Base-by-base conservation (phyloP, 768 basidiomycete species). In the Wakefieldia striispora region DNA sequence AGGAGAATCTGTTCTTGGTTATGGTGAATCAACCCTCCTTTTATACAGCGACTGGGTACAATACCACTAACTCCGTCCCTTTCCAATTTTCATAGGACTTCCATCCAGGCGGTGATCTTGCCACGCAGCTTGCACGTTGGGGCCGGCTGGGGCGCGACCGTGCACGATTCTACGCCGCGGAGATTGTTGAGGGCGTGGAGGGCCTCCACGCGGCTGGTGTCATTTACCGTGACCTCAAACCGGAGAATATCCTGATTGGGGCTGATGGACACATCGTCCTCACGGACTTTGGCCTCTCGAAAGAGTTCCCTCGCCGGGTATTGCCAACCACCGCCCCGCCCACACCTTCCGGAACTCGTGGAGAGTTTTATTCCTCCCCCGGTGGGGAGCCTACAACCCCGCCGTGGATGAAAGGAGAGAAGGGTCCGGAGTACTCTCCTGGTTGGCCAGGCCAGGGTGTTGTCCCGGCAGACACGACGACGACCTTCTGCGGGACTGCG, bases 191-290 rank as follows among this genome's bases (percentile, higher is more conserved):
- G 62, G 97, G 95, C 41, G 84, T 95, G 29, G 94, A 97, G 70
- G 93, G 94, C 34, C 77, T 99, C 35, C 95, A 98, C 62, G 82
- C 84, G 13, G 86, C 88, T 5, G 95, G 95, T 34, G 93, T 99
- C 64, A 94, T 99, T 71, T 95, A 97, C 70, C 88, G 97, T 42
- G 95, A 97, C 66, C 83, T 97, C 55, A 97, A 97, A 64, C 95
- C 95, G 1, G 95, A 97, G 72, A 94, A 94, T 70, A 91, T 98
- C 59, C 83, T 99, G 47, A 95, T 99, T 58, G 91, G 90, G 43
- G 81, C 82, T 2, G 89, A 94, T 58, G 97, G 97, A 1, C 97
- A 99, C 66, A 93, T 97, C 55, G 92, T 98, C 36, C 77, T 99
- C 31, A 97, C 95, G 21, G 97, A 98, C 72, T 99, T 99, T 63